Conservation (phyloP, 2,329 filamentous ascomycete species). For the Ceratocystis diversiconidia region DNA sequence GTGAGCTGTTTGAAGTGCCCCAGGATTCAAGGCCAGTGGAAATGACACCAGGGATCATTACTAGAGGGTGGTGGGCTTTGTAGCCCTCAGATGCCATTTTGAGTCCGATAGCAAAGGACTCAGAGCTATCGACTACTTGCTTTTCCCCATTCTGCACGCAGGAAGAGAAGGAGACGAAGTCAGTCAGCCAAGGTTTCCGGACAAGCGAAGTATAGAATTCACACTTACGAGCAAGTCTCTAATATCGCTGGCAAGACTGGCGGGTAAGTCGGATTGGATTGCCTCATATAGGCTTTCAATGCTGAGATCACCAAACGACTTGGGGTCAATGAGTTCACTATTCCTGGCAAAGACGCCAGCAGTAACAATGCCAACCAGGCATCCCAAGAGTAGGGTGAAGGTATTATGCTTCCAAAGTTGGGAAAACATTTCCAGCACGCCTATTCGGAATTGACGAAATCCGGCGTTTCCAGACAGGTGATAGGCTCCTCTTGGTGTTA, state of each 20-base stretch:
- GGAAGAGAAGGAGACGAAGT: no score
- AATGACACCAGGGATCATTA: conserved; percentile 97
- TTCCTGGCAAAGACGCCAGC: conserved; percentile 81
- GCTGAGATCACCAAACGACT: conserved; percentile 55
- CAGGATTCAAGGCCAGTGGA: conserved; percentile 94
- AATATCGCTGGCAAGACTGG: conserved; percentile 72
- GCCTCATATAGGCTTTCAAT: conserved; percentile 79
- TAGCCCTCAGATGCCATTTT: conserved; percentile 73
- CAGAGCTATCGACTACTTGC: conserved; percentile 69
- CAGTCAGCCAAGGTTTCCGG: no score
- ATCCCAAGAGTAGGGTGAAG: conserved; percentile 75
- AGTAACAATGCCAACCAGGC: conserved; percentile 75
- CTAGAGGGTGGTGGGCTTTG: conserved; percentile 67
- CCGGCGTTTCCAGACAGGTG: background rate
- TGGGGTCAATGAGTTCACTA: conserved; percentile 77
- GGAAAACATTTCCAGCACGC: background rate
- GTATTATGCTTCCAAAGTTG: conserved; percentile 43
- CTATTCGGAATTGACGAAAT: background rate
- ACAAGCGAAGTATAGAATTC: background rate
- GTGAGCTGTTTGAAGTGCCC: conserved; percentile 74
- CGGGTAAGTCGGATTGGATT: conserved; percentile 56
- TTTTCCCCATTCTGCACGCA: conserved; percentile 59
- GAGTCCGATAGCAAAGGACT: conserved; percentile 82
- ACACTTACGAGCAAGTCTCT: conserved; percentile 62
- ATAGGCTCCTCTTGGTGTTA: background rate